Conservation (phyloP, 2,329 filamentous ascomycete genomes). For the Huntiella decipiens region DNA sequence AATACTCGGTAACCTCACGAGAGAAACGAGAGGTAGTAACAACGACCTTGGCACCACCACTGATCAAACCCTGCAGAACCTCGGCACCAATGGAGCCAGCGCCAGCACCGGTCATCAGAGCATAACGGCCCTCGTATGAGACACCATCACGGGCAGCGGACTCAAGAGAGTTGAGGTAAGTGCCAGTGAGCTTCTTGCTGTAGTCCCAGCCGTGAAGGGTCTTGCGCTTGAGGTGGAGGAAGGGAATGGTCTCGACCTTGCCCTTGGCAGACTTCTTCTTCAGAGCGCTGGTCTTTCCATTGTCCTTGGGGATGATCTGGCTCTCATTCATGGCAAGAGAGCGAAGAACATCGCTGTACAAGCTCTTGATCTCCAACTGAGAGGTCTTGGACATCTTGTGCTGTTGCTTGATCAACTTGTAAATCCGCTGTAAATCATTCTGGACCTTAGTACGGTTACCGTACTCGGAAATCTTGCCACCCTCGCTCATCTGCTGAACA, state of each 20-base stretch:
- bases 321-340: slow-evolving; percentile 95
- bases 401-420: slow-evolving; percentile 96
- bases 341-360: slow-evolving; percentile 87
- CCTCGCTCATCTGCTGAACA: slow-evolving; percentile 94
- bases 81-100: slow-evolving; percentile 96
- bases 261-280: slow-evolving; percentile 50
- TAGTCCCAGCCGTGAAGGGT: slow-evolving; percentile 93
- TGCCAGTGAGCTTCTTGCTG: slow-evolving; percentile 90
- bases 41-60: slow-evolving; percentile 87
- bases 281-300: slow-evolving; percentile 43
- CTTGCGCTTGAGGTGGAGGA: slow-evolving; percentile 91
- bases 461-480: slow-evolving; percentile 96
- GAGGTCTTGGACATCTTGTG: slow-evolving; percentile 94
- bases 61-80: slow-evolving; percentile 86
- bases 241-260: slow-evolving; percentile 93
- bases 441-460: slow-evolving; percentile 97
- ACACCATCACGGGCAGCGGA: slow-evolving; percentile 73
- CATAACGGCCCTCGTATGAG: slow-evolving; percentile 86
- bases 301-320: slow-evolving; percentile 84
- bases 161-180: slow-evolving; percentile 84
- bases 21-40: slow-evolving; percentile 96
- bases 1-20: slow-evolving; percentile 94
- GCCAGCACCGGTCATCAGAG: slow-evolving; percentile 93
- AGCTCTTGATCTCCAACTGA: slow-evolving; percentile 84
- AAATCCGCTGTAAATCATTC: slow-evolving; percentile 82